Percentiles rank a stretch among this genome's conserved stretches.
These are phyloP conservation scores for Pouteria campechiana DNA, from an alignment of 179 eudicot species.

Conservation along the genomic window DNA sequence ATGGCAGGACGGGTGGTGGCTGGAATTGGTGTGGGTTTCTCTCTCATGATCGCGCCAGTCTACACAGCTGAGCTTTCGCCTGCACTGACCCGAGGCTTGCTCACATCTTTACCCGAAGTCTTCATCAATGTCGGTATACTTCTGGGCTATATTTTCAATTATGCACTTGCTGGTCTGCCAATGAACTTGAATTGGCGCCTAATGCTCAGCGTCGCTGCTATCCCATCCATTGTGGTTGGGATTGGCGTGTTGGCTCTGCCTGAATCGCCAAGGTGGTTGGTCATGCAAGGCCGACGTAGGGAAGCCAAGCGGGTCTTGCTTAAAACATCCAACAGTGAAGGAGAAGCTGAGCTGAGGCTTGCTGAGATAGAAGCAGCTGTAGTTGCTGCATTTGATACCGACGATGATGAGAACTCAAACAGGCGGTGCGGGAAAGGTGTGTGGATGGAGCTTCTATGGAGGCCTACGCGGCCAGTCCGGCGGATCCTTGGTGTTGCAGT, in stretches of 20 bases:
- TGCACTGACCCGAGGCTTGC: slow-evolving; percentile 66
- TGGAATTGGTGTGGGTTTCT: slow-evolving; percentile 85
- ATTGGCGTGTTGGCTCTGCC: slow-evolving; percentile 66
- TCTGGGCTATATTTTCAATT: slow-evolving; percentile 63
- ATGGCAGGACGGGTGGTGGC: slow-evolving; percentile 73
- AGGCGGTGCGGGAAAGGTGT: slow-evolving; percentile 48
- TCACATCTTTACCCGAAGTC: slow-evolving; percentile 71
- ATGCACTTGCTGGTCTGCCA: slow-evolving; percentile 40
- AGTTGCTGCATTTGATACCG: slow-evolving; percentile 20
- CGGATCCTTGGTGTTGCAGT: slow-evolving; percentile 59
- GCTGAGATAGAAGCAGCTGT: slow-evolving; percentile 42
- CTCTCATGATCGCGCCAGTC: slow-evolving; percentile 90
- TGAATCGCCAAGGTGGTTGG: slow-evolving; percentile 92
- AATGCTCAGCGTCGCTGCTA: slow-evolving; percentile 67
- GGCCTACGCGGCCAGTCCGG: slow-evolving; percentile 35
- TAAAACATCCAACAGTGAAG: slow-evolving; percentile 39
- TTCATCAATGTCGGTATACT: slow-evolving; percentile 73
- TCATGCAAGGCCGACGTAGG: slow-evolving; percentile 41
- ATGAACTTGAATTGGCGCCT: slow-evolving; percentile 54
- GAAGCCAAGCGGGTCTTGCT: slow-evolving; percentile 54
- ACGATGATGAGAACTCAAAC: slow-evolving; percentile 7
- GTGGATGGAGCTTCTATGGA: slow-evolving; percentile 65
- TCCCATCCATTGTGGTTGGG: slow-evolving; percentile 54
- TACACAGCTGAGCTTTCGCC: slow-evolving; percentile 89
- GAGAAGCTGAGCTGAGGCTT: slow-evolving; percentile 54